Evolutionary conservation across 257 asterid genomes (phyloP), one percentile per base, ranked within the genome.

Genomic region (Cordia subcordata): DNA sequence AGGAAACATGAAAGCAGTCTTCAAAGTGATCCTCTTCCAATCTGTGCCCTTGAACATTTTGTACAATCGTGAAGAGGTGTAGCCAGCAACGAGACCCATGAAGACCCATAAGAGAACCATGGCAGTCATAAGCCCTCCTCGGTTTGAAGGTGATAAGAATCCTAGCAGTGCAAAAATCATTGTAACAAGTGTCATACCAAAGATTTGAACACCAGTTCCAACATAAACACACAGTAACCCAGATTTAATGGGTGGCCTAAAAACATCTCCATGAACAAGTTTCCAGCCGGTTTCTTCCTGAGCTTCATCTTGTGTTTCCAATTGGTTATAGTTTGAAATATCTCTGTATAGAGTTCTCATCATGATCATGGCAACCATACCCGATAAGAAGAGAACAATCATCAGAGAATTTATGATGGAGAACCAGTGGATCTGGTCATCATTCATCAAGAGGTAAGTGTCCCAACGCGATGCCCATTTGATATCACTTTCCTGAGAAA

Each of bases 391-490:
- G 65, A 88, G 94, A 70, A 88, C 96, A 47, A 88, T 88, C 96
- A 88, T 85, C 75, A 88, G 70, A 19, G 96, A 88, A 72, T 88
- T 88, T 65, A 88, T 88, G 81, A 88, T 88, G 61, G 96, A 88
- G 68, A 88, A 88, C 96, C 96, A 88, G 76, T 88, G 96, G 57
- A 88, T 88, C 68, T 83, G 96, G 75, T 88, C 96, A 47, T 88
- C 95, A 49, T 88, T 88, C 96, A 88, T 88, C 61, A 88, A 90
- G 72, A 88, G 95, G 70, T 88, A 88, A n/a, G 96, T 85, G 68
- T 88, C 96, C 96, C 96, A 88, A 46, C 96, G 82, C 52, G 96
- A 88, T 11, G 96, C 96, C 96, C 95, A 88, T 77, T 88, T 88
- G 23, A 85, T 79, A 0, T 83, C 69, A 57, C 95, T 88, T 81